Evolutionary conservation across 78 protist species (phyloP).

Genomic region (Dictyostelium intermedium): DNA sequence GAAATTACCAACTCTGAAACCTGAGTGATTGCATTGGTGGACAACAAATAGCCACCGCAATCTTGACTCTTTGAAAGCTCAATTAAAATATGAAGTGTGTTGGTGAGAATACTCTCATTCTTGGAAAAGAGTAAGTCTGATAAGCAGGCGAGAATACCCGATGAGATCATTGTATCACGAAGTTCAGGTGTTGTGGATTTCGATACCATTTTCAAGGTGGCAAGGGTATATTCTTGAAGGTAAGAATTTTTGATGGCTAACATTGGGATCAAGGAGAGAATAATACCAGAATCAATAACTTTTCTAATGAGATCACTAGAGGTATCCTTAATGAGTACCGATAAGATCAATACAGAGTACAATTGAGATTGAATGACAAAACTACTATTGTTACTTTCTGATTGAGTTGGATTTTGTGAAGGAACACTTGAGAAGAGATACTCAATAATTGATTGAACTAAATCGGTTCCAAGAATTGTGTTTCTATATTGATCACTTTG

Average conservation of each 20-base stretch:
- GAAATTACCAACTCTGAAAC: constrained; percentile 36
- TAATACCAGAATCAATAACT: constrained; percentile 59
- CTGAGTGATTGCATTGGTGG: constrained; percentile 40
- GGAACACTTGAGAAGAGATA: constrained; percentile 40
- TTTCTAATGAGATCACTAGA: constrained; percentile 27
- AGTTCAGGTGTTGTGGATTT: constrained; percentile 30
- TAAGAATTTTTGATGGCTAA: constrained; percentile 50
- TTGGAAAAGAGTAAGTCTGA: constrained; percentile 3
- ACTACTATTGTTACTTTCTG: neutral
- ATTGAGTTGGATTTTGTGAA: neutral
- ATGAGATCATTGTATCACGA: constrained; percentile 29
- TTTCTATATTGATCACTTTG: constrained; percentile 51
- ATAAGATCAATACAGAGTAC: constrained; percentile 28
- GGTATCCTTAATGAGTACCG: constrained; percentile 30
- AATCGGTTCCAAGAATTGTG: constrained; percentile 4
- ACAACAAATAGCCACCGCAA: constrained; percentile 54
- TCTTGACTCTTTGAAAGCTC: constrained; percentile 56
- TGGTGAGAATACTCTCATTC: constrained; percentile 41
- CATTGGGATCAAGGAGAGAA: constrained; percentile 55
- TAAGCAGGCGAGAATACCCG: constrained; percentile 27
- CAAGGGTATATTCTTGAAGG: constrained; percentile 54
- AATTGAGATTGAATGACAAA: constrained; percentile 70
- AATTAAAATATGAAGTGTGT: constrained; percentile 18
- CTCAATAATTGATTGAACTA: constrained; percentile 60
- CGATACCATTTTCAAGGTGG: constrained; percentile 22